Conservation (phyloP, 2,329 filamentous ascomycete species). For the Arthrinium puccinioides region DNA sequence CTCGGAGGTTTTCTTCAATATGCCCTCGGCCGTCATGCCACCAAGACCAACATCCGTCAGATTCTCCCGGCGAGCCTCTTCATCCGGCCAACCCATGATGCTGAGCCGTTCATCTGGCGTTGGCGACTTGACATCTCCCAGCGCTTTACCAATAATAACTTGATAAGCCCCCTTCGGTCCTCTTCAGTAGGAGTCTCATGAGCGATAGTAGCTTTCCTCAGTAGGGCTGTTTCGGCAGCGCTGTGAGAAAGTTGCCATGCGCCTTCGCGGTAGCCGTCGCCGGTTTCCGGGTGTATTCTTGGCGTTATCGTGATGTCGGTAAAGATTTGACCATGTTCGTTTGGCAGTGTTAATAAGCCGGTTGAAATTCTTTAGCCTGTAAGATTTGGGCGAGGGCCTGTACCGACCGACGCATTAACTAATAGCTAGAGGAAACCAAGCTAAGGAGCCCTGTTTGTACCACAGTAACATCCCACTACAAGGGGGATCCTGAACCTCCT, state of each 20-base stretch:
- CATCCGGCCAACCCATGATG: conserved; percentile 1
- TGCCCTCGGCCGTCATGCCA: not conserved
- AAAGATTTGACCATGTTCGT: no score
- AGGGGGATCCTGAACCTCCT: no score
- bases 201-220: not conserved
- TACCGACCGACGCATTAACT: no score
- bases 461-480: no score
- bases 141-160: not conserved
- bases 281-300: not conserved
- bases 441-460: no score
- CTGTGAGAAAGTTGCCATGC: not conserved
- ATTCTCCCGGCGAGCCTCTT: not conserved
- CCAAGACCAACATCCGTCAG: conserved; percentile 1
- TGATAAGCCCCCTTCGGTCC: not conserved
- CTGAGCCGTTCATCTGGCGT: not conserved
- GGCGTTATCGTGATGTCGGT: no score
- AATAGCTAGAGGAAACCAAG: no score
- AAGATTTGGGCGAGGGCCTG: no score
- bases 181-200: not conserved
- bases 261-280: not conserved
- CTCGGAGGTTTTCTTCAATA: not conserved
- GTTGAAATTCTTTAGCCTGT: no score
- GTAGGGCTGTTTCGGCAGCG: not conserved
- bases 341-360: no score
- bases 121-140: not conserved